Base-by-base conservation (phyloP, 306 rosid species). In the Erythrophleum fordii region DNA sequence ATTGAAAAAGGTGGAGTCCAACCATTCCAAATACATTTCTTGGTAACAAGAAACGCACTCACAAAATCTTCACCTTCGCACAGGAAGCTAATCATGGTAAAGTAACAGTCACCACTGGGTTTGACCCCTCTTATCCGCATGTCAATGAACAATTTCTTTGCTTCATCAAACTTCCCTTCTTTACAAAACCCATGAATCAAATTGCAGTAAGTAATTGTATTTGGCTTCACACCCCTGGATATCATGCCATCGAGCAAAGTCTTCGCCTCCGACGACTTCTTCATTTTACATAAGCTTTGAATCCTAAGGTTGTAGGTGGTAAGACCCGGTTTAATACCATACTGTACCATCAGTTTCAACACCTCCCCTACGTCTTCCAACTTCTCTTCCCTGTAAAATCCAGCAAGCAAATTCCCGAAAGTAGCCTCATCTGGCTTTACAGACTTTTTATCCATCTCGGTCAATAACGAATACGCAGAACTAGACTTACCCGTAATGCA, bases 141-240 rank as follows among this genome's bases (percentile, higher is more conserved):
- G 17, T 73, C 83, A 80, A 22, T 70, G 35, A 91, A 84, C 78
- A 91, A 59, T 31, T 70, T 80, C 89, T 86, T 89, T 0, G 91
- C 97, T 72, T 86, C 91, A 0, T 85, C 93, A 29, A 85, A 81
- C 14, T 88, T 83, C 37, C 91, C 95, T 84, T 93, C 99, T 51
- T 11, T 83, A 61, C 94, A 88, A 26, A 90, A 91, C 70, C 99
- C 99, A 77, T 66, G 80, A 75, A 95, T 95, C 93, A 95, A 90
- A 78, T 88, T 84, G 34, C 45, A 12, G 69, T 84, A 91, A 6
- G 80, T 89, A 67, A 79, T 78, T 1, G 89, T 58, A 83, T 93
- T 90, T 2, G 95, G 92, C 89, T 85, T 91, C 77, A 77, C 85
- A 10, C 94, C 89, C 45, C 86, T 74, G 20, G 82, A 71, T 31